Evolutionary conservation across 202 grass and related monocot genomes (phyloP).

Genomic region (Alloteropsis angusta): DNA sequence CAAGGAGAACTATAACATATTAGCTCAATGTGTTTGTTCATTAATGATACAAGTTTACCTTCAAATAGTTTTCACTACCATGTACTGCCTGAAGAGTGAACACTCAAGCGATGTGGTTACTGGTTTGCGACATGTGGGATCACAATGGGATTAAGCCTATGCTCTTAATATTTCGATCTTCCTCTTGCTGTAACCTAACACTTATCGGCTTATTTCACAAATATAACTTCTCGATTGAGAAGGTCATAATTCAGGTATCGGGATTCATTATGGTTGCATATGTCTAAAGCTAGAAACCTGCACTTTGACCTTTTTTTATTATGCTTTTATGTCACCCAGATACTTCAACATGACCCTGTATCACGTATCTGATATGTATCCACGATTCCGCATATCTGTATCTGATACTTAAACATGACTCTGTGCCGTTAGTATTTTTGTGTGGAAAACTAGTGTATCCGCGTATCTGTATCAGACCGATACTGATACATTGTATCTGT

Average conservation of each 20-base stretch:
- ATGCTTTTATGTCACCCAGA: no score
- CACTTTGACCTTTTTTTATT: not conserved
- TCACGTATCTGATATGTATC: no score
- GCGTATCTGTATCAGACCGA: no score
- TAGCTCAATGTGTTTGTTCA: not conserved
- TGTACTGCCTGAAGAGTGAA: not conserved
- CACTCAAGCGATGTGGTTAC: not conserved
- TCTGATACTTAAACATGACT: no score
- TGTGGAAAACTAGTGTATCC: no score
- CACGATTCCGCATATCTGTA: no score
- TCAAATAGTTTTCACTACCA: not conserved
- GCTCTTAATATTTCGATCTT: not conserved
- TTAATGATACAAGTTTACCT: not conserved
- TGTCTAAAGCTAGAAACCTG: not conserved
- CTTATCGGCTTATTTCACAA: not conserved
- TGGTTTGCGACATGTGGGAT: not conserved
- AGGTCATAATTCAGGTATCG: not conserved
- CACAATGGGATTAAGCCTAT: not conserved
- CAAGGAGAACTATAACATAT: not conserved
- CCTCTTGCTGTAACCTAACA: not conserved
- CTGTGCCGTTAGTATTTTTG: no score
- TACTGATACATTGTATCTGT: no score
- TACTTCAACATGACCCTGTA: no score
- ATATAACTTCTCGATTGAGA: not conserved
- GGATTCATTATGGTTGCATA: not conserved